Conservation (phyloP, 208 protist species). For the Wallacemonas rigidus region DNA sequence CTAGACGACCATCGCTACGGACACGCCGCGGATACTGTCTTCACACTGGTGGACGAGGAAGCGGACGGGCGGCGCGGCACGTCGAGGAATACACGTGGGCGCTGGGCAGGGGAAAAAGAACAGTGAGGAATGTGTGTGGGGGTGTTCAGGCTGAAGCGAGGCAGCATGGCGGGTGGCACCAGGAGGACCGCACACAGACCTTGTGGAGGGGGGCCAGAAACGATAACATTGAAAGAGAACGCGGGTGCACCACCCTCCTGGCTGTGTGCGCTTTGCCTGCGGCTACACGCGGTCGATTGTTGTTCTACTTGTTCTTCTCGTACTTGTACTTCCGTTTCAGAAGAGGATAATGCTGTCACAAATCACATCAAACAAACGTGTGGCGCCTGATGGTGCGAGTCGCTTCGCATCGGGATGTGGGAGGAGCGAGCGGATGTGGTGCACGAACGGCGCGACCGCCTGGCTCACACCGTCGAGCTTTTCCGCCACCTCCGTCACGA, state of each 20-base stretch:
- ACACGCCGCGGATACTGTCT: neutral
- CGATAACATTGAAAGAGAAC: too few species aligned
- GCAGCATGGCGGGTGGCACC: too few species aligned
- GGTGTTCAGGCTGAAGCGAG: too few species aligned
- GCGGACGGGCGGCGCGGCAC: too few species aligned
- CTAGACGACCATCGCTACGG: conserved; percentile 91
- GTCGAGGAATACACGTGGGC: too few species aligned
- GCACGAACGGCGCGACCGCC: conserved; percentile 16
- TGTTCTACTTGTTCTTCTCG: neutral
- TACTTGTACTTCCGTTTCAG: neutral
- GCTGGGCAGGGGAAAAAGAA: neutral
- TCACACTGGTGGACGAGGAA: neutral
- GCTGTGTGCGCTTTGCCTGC: neutral
- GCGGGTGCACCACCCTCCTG: too few species aligned
- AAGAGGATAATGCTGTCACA: conserved; percentile 17
- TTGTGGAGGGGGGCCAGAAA: too few species aligned
- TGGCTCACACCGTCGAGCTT: conserved; percentile 14
- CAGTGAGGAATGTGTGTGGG: too few species aligned
- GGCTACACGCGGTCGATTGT: neutral
- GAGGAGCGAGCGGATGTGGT: conserved; percentile 20
- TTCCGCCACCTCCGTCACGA: neutral
- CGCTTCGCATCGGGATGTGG: conserved; percentile 22
- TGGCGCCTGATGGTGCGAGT: conserved; percentile 10
- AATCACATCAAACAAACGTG: conserved; percentile 12
- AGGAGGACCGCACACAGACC: too few species aligned